Percentiles rank a stretch among this genome's conserved stretches.
Evolutionary conservation across 2,329 filamentous ascomycete species (phyloP).

Genomic region (Blastomyces percursus): DNA sequence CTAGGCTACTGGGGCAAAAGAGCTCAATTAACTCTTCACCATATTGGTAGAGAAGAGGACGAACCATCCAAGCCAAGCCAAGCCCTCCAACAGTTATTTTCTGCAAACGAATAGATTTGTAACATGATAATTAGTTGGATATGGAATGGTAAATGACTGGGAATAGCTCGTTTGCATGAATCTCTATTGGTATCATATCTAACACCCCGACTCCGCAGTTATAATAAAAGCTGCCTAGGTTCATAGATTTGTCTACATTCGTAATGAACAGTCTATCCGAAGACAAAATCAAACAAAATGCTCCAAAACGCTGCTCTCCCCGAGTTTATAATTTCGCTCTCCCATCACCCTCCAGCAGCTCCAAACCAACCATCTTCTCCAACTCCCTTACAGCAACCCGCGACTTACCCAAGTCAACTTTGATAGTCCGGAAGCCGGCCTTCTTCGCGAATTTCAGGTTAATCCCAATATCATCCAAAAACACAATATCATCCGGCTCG

Average conservation of each 20-base stretch:
- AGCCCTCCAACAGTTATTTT: no score
- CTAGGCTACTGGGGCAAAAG: no score
- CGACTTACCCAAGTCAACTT: constrained; percentile 66
- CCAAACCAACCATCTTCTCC: constrained; percentile 61
- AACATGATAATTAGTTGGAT: background rate
- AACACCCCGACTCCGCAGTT: no score
- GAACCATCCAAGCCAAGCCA: no score
- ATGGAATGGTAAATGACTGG: background rate
- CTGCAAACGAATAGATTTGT: background rate
- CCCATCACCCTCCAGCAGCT: constrained; percentile 27
- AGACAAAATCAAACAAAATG: background rate
- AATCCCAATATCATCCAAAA: constrained; percentile 88
- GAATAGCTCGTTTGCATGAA: background rate
- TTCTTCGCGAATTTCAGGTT: constrained; percentile 72
- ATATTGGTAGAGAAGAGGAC: no score
- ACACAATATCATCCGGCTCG: constrained; percentile 59
- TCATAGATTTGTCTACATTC: background rate
- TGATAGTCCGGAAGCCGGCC: constrained; percentile 70
- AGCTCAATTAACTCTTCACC: no score
- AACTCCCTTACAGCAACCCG: constrained; percentile 73
- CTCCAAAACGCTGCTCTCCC: background rate
- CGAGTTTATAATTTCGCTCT: constrained; percentile 26
- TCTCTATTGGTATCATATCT: background rate
- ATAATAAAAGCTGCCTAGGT: background rate
- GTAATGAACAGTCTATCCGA: background rate